Conservation (phyloP, 805 yeast genomes). For the Saturnispora diversa region DNA sequence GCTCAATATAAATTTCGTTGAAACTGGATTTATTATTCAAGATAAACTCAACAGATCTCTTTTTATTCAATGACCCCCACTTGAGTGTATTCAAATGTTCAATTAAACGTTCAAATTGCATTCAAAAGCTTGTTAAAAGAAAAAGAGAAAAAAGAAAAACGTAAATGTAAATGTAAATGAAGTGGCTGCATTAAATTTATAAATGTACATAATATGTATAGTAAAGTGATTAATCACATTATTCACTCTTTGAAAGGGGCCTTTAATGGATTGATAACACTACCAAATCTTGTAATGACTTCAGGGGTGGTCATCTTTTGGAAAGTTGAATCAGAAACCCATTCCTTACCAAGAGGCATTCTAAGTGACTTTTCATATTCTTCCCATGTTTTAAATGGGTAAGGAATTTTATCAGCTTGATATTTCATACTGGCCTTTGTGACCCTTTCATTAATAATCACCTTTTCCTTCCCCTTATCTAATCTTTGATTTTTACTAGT, state of each 20-base stretch:
- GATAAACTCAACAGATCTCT: conserved; percentile 2
- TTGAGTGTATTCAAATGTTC: too few relatives aligned
- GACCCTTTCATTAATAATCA: conserved; percentile 80
- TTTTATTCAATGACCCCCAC: not conserved
- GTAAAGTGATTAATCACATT: conserved; percentile 9
- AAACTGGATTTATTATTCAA: not conserved
- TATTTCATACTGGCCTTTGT: conserved; percentile 81
- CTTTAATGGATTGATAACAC: conserved; percentile 83
- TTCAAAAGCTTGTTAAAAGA: not conserved
- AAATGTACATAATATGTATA: conserved; percentile 1
- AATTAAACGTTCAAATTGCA: not conserved
- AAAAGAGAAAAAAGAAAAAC: not conserved
- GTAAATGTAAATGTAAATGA: too few relatives aligned
- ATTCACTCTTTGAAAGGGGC: conserved; percentile 58
- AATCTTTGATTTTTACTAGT: conserved; percentile 61
- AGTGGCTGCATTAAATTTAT: too few relatives aligned
- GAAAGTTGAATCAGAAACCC: conserved; percentile 84
- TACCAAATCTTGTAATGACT: conserved; percentile 78
- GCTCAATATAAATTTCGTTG: not conserved
- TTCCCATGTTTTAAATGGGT: conserved; percentile 86
- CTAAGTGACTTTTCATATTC: conserved; percentile 91
- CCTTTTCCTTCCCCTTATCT: conserved; percentile 70
- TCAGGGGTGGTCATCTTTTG: conserved; percentile 86
- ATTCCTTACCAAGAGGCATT: conserved; percentile 96
- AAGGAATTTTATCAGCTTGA: conserved; percentile 85